A percentile compares a stretch with the other conserved stretches of the same genome.
Conservation (phyloP, 2,329 filamentous ascomycete genomes). For the Hypoxylon sp. region DNA sequence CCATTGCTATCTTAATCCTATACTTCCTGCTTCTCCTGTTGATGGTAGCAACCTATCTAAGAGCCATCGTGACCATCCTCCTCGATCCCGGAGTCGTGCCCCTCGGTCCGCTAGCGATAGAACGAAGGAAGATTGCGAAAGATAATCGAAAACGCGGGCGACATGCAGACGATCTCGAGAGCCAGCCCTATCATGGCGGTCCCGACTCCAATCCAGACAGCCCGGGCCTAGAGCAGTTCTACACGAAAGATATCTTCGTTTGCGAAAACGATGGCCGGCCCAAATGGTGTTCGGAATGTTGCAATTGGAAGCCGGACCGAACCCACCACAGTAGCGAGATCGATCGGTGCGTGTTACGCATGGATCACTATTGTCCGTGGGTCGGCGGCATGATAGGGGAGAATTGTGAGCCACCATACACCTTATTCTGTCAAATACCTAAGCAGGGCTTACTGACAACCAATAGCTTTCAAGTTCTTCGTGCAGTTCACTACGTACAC, state of each 20-base stretch:
- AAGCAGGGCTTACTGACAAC: constrained; percentile 45
- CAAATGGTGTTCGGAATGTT: constrained; percentile 86
- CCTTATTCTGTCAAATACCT: constrained; percentile 1
- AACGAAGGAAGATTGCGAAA: constrained; percentile 50
- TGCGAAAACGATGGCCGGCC: constrained; percentile 89
- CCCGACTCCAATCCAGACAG: constrained; percentile 70
- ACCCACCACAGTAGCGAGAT: constrained; percentile 89
- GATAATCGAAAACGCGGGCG: constrained; percentile 45
- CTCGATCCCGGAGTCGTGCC: constrained; percentile 82
- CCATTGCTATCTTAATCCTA: constrained; percentile 77
- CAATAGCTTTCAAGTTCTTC: constrained; percentile 88
- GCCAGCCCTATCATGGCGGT: constrained; percentile 54
- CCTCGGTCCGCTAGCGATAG: constrained; percentile 63
- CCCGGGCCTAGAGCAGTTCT: constrained; percentile 81
- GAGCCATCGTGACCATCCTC: constrained; percentile 77
- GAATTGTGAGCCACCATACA: constrained; percentile 67
- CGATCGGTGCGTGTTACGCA: constrained; percentile 84
- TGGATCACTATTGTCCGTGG: constrained; percentile 98
- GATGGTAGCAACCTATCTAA: constrained; percentile 77
- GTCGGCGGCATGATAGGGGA: constrained; percentile 95
- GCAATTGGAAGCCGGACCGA: constrained; percentile 89
- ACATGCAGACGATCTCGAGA: constrained; percentile 53
- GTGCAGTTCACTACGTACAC: constrained; percentile 87
- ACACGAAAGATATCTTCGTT: constrained; percentile 85
- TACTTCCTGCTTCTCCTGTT: constrained; percentile 80